phyloP scores from a whole-genome alignment of 2,329 filamentous ascomycete species.

The Exophiala alcalophila region DNA sequence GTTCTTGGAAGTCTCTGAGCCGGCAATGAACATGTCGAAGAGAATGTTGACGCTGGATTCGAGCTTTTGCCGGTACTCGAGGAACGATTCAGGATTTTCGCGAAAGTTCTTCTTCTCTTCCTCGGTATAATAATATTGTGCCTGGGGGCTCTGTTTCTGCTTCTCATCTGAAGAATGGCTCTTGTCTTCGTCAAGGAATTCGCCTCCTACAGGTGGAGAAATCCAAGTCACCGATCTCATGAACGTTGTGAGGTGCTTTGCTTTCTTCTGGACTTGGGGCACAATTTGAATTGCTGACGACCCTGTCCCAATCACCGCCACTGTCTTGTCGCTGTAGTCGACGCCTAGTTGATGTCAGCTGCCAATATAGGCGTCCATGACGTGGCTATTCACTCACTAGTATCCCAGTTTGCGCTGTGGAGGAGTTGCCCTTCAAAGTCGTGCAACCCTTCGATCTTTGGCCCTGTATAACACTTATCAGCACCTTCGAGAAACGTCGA shows the following conservation, averaged over 20 bases:
- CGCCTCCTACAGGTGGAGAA: conserved; percentile 5
- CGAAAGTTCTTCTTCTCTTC: conserved; percentile 35
- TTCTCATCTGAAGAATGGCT: conserved; percentile 8
- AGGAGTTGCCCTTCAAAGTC: conserved; percentile 47
- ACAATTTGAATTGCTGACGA: conserved; percentile 57
- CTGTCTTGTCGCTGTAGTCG: conserved; percentile 55
- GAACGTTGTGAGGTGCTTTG: conserved; percentile 31
- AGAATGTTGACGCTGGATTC: conserved; percentile 45
- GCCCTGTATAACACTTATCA: conserved; percentile 31
- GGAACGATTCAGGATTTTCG: conserved; percentile 42
- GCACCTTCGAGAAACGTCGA: neutral
- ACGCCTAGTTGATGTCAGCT: conserved; percentile 32
- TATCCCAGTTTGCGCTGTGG: conserved; percentile 45
- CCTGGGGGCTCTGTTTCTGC: conserved; percentile 7
- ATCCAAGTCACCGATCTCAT: conserved; percentile 35
- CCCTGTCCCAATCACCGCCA: conserved; percentile 64
- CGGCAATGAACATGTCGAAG: conserved; percentile 45
- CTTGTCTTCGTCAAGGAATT: conserved; percentile 13
- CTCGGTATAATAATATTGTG: conserved; percentile 20
- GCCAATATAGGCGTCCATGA: neutral
- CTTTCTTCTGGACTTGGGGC: conserved; percentile 23
- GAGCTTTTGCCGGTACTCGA: conserved; percentile 45
- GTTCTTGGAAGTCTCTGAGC: conserved; percentile 41
- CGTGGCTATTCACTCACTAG: neutral
- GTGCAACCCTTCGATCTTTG: conserved; percentile 46